Conservation (phyloP, 1,284 basidiomycete genomes). For the Tilletia caries region DNA sequence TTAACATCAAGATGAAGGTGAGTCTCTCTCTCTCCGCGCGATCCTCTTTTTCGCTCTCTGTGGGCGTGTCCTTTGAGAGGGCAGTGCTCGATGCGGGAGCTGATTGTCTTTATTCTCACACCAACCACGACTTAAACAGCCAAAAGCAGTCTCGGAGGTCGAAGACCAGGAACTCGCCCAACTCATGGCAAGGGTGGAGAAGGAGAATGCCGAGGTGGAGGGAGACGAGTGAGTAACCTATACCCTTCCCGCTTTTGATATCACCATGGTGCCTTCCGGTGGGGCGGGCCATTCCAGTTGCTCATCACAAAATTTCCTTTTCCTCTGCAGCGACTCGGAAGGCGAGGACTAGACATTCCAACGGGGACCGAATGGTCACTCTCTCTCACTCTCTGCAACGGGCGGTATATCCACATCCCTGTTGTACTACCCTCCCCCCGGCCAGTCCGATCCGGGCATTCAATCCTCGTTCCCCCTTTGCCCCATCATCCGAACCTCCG, state of each 20-base stretch:
- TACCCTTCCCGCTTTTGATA: not conserved
- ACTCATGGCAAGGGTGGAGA: constrained; percentile 53
- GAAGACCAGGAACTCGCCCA: constrained; percentile 54
- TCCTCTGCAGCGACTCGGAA: constrained; percentile 6
- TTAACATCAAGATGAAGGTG: constrained; percentile 96
- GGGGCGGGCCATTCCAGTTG: constrained; percentile 65
- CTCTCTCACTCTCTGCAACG: no score
- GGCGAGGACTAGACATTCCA: constrained; percentile 13
- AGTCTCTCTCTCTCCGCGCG: constrained; percentile 26
- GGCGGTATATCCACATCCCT: no score
- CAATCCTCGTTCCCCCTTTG: no score
- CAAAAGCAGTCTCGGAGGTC: constrained; percentile 52
- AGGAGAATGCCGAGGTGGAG: constrained; percentile 53
- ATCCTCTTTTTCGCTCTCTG: not conserved
- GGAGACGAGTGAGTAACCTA: constrained; percentile 39
- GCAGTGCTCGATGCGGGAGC: no score
- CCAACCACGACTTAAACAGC: constrained; percentile 19
- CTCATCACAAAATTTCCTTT: constrained; percentile 52
- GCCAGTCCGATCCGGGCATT: no score
- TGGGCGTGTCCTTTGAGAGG: no score
- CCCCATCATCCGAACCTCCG: no score
- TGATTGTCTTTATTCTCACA: no score
- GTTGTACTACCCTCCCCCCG: no score
- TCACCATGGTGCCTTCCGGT: constrained; percentile 55
- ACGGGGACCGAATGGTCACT: no score